Base-by-base conservation (phyloP, 306 rosid genomes). In the Potentilla sterilis region DNA sequence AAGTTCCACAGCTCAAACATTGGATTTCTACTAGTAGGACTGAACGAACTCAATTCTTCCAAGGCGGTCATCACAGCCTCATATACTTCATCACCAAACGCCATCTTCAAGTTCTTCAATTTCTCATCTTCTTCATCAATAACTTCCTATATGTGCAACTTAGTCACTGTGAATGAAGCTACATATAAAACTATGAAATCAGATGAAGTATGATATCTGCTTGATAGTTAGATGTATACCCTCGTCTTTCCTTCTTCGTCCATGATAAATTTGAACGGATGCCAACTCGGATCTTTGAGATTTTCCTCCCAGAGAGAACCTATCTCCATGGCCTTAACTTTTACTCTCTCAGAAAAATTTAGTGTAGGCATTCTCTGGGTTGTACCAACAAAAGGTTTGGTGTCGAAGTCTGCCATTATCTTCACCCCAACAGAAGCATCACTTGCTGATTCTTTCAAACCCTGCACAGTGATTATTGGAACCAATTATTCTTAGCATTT, bases 351-450 rank as follows among this genome's bases (percentile, higher is more conserved):
- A 52, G 58, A 52, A 52, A 52, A 18, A 6, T 52, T 19, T 16
- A 52, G 21, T 12, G 76, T 7, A 75, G 47, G 70, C 58, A 76
- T 85, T 63, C 65, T 77, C 87, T 84, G 73, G 21, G 70, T 34
- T 32, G 86, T 88, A 24, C 11, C 16, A 34, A 58, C 0, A 57
- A 89, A 89, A 44, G 96, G 91, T 79, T 69, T 88, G 16, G 2
- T 57, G 71, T 86, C 89, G n/a, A 91, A 82, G 28, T 84, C 90
- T 28, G 88, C 85, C 83, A 87, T 75, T 78, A 85, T 75, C 83
- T 84, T 87, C 32, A 82, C 64, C 21, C 85, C 80, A 76, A 92
- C 70, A 34, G n/a, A 11, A 70, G 80, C 82, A 21, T 83, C 83
- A 21, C 41, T 43, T 24, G 81, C 43, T 12, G 65, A 22, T 41